Base-by-base conservation (phyloP, 495 filamentous ascomycete genomes). In the Neurospora tetraspora region DNA sequence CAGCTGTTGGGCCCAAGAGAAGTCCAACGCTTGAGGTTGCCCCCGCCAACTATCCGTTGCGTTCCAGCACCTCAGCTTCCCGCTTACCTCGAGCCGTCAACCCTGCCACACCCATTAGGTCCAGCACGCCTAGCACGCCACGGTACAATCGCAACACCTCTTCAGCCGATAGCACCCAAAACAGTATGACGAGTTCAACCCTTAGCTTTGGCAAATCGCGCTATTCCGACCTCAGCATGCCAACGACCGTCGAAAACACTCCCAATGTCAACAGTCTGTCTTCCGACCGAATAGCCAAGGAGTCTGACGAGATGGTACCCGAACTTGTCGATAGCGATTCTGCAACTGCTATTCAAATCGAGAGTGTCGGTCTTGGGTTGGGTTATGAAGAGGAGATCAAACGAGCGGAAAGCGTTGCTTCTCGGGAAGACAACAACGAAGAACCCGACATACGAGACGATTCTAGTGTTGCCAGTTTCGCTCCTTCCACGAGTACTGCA, bases 81-180 rank as follows among this genome's bases (percentile, higher is more conserved):
- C 76, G 76, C 27, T 65, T 81, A 7, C 80, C 80, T 4, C 75
- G 71, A 2, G 72, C 77, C 11, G 73, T 79, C 43, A 79, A 79
- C 59, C 77, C 78, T 11, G 68, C 76, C 18, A 80, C 78, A 0
- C 80, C 80, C 6, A 79, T 78, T 39, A 75, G 80, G 2, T 75
- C 79, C 18, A 74, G 61, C 68, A 80, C 80, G 0, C 80, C 80
- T 2, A 71, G 40, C 18, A 61, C 53, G 20, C 53, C 53, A 16
- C 53, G 53, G 14, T 71, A 77, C 36, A 69, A 76, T 69, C 78
- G 77, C n/a, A 79, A 81, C 45, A 77, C 74, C 0, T 78, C 79
- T 0, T 77, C 78, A 3, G 78, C 80, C 12, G 80, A 81, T 53
- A 81, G 77, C 74, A 80, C 79, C 2, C 79, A 79, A 53, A 75